Percentiles rank a stretch among this genome's conserved stretches.
Conservation (phyloP, 148 eudicot genomes). For the Vaccinium myrtillus region DNA sequence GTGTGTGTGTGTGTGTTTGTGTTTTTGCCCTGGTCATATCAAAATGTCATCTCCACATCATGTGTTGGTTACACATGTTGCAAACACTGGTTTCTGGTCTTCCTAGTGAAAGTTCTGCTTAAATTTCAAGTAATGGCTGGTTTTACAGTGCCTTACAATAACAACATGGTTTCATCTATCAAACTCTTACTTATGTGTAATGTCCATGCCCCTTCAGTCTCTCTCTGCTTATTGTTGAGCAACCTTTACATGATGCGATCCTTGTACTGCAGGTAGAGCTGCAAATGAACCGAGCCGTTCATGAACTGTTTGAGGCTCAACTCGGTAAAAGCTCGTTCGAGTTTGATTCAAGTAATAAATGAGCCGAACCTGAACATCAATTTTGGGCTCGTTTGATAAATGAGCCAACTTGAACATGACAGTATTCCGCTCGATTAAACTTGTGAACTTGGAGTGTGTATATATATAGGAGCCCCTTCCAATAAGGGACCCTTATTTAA, state of each 20-base stretch:
- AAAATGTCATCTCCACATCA: not conserved
- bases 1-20: not conserved
- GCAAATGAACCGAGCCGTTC: too few relatives aligned
- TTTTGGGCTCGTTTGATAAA: too few relatives aligned
- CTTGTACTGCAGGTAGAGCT: not conserved
- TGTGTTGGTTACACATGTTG: not conserved
- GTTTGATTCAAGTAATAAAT: too few relatives aligned
- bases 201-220: not conserved
- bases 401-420: too few relatives aligned
- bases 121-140: not conserved
- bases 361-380: too few relatives aligned
- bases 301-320: too few relatives aligned
- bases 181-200: not conserved
- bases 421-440: too few relatives aligned
- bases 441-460: too few relatives aligned
- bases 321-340: too few relatives aligned
- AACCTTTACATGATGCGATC: slow-evolving; percentile 10
- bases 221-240: not conserved
- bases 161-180: not conserved
- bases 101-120: not conserved
- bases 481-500: too few relatives aligned
- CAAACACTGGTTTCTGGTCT: not conserved
- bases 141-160: not conserved
- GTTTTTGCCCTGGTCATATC: not conserved
- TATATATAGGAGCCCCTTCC: too few relatives aligned